phyloP scores from a whole-genome alignment of 2,329 filamentous ascomycete genomes.

The Claviceps purpurea region DNA sequence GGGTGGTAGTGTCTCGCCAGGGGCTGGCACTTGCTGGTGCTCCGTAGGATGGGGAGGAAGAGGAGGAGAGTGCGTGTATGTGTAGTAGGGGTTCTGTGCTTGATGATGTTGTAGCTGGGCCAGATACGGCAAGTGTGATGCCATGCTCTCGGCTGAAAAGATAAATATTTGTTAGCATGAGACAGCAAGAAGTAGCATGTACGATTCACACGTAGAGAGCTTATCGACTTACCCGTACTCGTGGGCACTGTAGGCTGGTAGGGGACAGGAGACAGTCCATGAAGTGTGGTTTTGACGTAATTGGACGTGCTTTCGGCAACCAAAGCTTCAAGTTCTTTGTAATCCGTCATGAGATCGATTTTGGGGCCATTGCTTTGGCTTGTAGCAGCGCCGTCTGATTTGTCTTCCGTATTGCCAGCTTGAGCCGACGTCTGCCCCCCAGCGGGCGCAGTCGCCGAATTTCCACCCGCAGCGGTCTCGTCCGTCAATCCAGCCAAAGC shows the following conservation, averaged over 20 bases:
- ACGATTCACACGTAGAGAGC: not conserved
- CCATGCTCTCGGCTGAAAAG: constrained; percentile 17
- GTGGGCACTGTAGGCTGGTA: constrained; percentile 29
- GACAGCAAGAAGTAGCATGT: not conserved
- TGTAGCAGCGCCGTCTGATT: constrained; percentile 10
- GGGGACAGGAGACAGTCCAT: constrained; percentile 28
- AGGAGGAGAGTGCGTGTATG: constrained; percentile 21
- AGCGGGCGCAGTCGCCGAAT: constrained; percentile 9
- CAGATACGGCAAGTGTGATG: constrained; percentile 22
- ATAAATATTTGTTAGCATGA: constrained; percentile 3
- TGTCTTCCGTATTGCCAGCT: constrained; percentile 13
- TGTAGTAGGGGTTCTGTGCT: constrained; percentile 22
- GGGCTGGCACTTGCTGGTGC: constrained; percentile 14
- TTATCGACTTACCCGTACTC: constrained; percentile 20
- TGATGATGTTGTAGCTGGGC: constrained; percentile 25
- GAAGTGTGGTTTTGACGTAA: constrained; percentile 30
- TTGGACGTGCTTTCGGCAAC: constrained; percentile 31
- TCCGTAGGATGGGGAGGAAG: constrained; percentile 24
- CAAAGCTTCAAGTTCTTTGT: constrained; percentile 29
- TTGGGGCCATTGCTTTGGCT: constrained; percentile 17
- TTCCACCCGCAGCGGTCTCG: constrained; percentile 8
- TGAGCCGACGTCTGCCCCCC: constrained; percentile 12
- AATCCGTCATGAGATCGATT: constrained; percentile 23
- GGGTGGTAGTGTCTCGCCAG: constrained; percentile 33
- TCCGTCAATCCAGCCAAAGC: constrained; percentile 25